Evolutionary conservation across 2,329 filamentous ascomycete species (phyloP), one percentile per base, ranked within the genome.

Genomic region (Aspergillus fijiensis): DNA sequence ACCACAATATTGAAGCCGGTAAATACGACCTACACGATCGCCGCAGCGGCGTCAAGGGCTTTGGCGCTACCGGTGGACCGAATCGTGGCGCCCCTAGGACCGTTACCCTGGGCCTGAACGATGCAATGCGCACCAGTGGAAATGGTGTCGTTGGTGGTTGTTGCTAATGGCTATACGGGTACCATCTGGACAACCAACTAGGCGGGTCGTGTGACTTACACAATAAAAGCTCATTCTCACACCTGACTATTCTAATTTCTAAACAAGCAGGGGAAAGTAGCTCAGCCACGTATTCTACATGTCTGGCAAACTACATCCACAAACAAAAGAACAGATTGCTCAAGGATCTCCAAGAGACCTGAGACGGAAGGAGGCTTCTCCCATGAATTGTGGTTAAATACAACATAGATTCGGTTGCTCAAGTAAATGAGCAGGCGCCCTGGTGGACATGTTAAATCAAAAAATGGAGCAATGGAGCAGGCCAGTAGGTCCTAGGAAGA

Each of bases 1-100:
- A 96, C 74, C 88, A 94, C 74, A 98, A 98, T 71, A 97, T 99
- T 63, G 92, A 97, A 80, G 91, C 91, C 1, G 95, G 95, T 11
- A 91, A 87, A 74, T 98, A 98, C 74, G 93, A 99, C 77, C 80
- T 98, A 67, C 96, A 96, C 73, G 94, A 98, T 76, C 85, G 94
- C 71, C 85, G 93, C 72, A 94, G 90, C 62, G 95, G 95, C 27
- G 93, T 99, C 62, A 98, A 97, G 77, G 88, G 75, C 16, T 81
- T 76, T 64, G 79, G 77, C 23, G 75, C 75, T 27, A 77, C 77
- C 5, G 72, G 71, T 5, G 75, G 75, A 49, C 66, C 70, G 51
- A 73, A 70, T 56, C 69, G 67, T 5, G 74, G 70, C 31, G 60
- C 71, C 14, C 74, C 76, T 19, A 74, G 74, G 59, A 80, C 77